Evolutionary conservation across 495 filamentous ascomycete genomes (phyloP).

Genomic region (Daldinia vernicosa): DNA sequence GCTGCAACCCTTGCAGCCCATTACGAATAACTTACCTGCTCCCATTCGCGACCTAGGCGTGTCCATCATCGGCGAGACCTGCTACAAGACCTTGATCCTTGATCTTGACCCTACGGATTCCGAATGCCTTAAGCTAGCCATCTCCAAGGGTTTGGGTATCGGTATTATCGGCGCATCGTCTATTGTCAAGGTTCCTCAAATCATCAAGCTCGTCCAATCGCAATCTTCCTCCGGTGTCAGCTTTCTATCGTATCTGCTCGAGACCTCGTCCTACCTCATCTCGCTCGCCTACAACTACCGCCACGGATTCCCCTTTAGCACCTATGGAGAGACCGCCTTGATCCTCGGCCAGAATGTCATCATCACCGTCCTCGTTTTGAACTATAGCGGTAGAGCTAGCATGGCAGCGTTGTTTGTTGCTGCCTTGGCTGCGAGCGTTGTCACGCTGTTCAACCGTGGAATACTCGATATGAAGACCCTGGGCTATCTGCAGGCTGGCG

Average conservation of each 20-base stretch:
- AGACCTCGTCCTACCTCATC: conserved; percentile 85
- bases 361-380: conserved; percentile 83
- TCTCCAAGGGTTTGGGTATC: conserved; percentile 91
- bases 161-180: conserved; percentile 88
- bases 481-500: conserved; percentile 82
- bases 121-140: conserved; percentile 82
- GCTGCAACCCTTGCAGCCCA: conserved; percentile 80
- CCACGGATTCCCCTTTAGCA: conserved; percentile 92
- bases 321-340: conserved; percentile 91
- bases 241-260: conserved; percentile 90
- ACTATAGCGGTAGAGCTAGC: conserved; percentile 69
- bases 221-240: conserved; percentile 82
- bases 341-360: conserved; percentile 91
- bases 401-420: conserved; percentile 79
- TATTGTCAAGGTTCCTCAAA: conserved; percentile 95
- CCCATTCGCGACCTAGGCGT: conserved; percentile 78
- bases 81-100: conserved; percentile 84
- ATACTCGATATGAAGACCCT: conserved; percentile 74
- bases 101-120: conserved; percentile 77
- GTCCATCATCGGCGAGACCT: conserved; percentile 80
- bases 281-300: conserved; percentile 89
- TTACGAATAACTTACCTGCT: conserved; percentile 80
- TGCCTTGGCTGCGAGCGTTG: conserved; percentile 70
- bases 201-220: conserved; percentile 85
- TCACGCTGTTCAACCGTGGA: conserved; percentile 72